Percentiles rank a stretch among this genome's conserved stretches.
Evolutionary conservation across 345 rosid genomes (phyloP).

Genomic region (Boechera divaricarpa): DNA sequence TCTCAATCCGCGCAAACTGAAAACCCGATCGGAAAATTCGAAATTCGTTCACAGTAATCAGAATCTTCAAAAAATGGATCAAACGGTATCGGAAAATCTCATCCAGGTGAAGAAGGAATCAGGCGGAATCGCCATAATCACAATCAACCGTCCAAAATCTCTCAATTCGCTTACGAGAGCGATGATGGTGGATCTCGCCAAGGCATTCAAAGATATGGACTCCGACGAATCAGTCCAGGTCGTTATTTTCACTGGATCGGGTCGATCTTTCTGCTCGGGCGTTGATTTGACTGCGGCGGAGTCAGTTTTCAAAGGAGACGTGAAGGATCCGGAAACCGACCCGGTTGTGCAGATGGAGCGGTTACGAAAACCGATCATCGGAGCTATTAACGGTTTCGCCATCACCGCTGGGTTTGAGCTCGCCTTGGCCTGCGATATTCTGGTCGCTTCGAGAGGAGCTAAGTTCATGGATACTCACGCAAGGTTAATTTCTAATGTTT

Average conservation of each 20-base stretch:
- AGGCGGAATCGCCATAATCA: slow-evolving; percentile 67
- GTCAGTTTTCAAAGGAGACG: slow-evolving; percentile 91
- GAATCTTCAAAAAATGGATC: slow-evolving; percentile 47
- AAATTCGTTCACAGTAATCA: neutral
- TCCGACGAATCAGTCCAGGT: slow-evolving; percentile 65
- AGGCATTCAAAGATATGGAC: slow-evolving; percentile 61
- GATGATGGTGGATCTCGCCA: slow-evolving; percentile 78
- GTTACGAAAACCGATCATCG: slow-evolving; percentile 81
- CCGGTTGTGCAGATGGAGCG: slow-evolving; percentile 82
- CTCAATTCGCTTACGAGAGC: slow-evolving; percentile 79
- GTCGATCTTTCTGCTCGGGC: slow-evolving; percentile 90
- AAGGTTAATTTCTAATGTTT: slow-evolving; percentile 43
- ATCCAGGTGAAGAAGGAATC: slow-evolving; percentile 64
- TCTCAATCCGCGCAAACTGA: neutral
- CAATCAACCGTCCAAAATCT: slow-evolving; percentile 91
- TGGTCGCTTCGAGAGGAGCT: slow-evolving; percentile 78
- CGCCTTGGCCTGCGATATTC: slow-evolving; percentile 83
- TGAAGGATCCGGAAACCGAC: slow-evolving; percentile 76
- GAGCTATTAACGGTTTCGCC: slow-evolving; percentile 86
- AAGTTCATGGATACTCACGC: slow-evolving; percentile 91
- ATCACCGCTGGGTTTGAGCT: slow-evolving; percentile 94
- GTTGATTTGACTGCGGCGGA: slow-evolving; percentile 88
- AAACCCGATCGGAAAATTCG: neutral
- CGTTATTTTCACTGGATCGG: slow-evolving; percentile 72
- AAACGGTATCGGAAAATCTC: slow-evolving; percentile 45